Evolutionary conservation across 495 filamentous ascomycete genomes (phyloP).

Genomic region (Penicillium waksmanii): DNA sequence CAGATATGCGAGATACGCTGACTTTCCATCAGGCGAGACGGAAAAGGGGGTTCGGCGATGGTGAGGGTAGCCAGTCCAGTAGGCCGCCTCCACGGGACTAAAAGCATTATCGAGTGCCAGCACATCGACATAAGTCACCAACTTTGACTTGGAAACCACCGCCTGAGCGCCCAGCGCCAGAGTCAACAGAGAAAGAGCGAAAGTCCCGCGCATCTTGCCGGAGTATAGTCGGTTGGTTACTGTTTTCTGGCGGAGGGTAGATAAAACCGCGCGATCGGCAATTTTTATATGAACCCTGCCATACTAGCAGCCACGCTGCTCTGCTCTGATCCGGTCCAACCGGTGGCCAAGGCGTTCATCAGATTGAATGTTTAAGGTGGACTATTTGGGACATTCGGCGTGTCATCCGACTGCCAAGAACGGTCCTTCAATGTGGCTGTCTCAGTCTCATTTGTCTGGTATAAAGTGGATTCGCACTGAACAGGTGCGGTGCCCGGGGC

Average conservation of each 20-base stretch:
- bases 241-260: constrained; percentile 11
- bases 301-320: background rate
- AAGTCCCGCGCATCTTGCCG: constrained; percentile 32
- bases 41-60: constrained; percentile 58
- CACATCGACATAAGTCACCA: constrained; percentile 47
- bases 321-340: constrained; percentile 1
- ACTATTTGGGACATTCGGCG: constrained; percentile 12
- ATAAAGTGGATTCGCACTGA: constrained; percentile 10
- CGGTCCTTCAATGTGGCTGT: constrained; percentile 16
- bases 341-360: background rate
- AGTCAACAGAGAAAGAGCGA: constrained; percentile 36
- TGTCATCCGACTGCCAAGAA: constrained; percentile 18
- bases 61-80: constrained; percentile 58
- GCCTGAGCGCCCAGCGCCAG: constrained; percentile 33
- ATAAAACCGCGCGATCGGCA: constrained; percentile 11
- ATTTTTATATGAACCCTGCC: constrained; percentile 13
- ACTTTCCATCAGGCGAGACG: constrained; percentile 53
- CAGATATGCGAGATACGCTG: constrained; percentile 56
- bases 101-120: constrained; percentile 46
- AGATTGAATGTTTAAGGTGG: background rate
- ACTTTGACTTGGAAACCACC: constrained; percentile 29
- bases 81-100: constrained; percentile 53
- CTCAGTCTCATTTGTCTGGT: constrained; percentile 8
- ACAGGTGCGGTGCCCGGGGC: constrained; percentile 13
- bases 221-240: constrained; percentile 15